Evolutionary conservation across 108 stramenopile species (phyloP), one percentile per base, ranked within the genome.

Genomic region (Pseudonitzschia pungens): DNA sequence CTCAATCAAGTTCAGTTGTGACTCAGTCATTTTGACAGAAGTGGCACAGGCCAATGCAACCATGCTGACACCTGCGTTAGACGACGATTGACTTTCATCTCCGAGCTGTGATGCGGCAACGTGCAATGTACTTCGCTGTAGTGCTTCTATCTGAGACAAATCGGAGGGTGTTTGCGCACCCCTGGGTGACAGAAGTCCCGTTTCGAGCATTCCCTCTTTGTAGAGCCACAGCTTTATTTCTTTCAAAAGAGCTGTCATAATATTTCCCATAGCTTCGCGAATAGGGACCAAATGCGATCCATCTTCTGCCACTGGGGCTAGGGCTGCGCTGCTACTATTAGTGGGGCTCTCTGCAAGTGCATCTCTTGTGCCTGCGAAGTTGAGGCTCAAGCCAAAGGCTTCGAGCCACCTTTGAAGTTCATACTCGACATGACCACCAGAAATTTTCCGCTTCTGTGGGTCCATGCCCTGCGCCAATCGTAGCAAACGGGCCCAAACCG

Each of bases 221-320:
- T 95, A 95, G 3, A 95, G 78, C 91, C 94, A 95, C 54, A 86
- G 79, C 71, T 95, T 95, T 12, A 95, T 86, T 79, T 95, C 94
- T 12, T 85, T 79, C 69, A 95, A 80, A 44, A 92, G 74, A 7
- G 91, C 87, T 12, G 87, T 81, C 51, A 91, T 77, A 20, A 94
- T 53, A 70, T 85, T 86, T 14, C 91, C 89, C 62, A 88, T 86
- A 0, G 89, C 90, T 51, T 90, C 88, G 27, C 86, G 83, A 50
- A 79, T 77, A 54, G 68, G 82, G 42, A 71, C 65, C 9, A 84
- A 48, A 70, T 81, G 80, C 2, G 84, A 72, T 66, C 77, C 77
- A 71, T 81, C 77, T 51, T 72, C 72, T 43, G 74, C 66, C 33
- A 76, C 71, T 15, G 76, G 81, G 48, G 77, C 71, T 12, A 77